Evolutionary conservation across 2,329 filamentous ascomycete genomes (phyloP).

Genomic region (Allantophomopsis lycopodina): DNA sequence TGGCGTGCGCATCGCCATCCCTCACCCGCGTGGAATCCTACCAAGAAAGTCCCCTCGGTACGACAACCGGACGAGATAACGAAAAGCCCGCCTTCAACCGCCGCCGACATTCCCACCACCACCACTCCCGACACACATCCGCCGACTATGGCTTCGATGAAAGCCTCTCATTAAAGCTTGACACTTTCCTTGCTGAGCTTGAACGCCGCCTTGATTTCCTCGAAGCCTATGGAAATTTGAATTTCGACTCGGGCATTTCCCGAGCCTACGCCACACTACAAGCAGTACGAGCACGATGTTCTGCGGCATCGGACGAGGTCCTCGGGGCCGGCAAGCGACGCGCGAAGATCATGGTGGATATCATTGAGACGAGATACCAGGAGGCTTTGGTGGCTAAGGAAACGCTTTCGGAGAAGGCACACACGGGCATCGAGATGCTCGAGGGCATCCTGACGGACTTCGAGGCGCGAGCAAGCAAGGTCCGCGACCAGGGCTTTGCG

Average conservation of each 20-base stretch:
- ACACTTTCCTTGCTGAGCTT: slow-evolving; percentile 72
- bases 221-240: slow-evolving; percentile 74
- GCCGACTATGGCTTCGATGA: slow-evolving; percentile 47
- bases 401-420: slow-evolving; percentile 82
- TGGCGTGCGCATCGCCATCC: slow-evolving; percentile 17
- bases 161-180: slow-evolving; percentile 35
- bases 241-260: slow-evolving; percentile 71
- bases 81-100: slow-evolving; percentile 14
- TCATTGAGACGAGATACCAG: slow-evolving; percentile 76
- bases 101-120: slow-evolving; percentile 43
- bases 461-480: slow-evolving; percentile 66
- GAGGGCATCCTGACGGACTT: slow-evolving; percentile 78
- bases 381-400: slow-evolving; percentile 74
- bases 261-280: slow-evolving; percentile 77
- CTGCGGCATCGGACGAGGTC: slow-evolving; percentile 78
- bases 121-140: slow-evolving; percentile 37
- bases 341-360: slow-evolving; percentile 83
- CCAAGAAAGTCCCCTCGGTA: slow-evolving; percentile 9
- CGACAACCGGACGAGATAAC: slow-evolving; percentile 6
- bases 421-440: slow-evolving; percentile 74
- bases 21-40: slow-evolving; percentile 17
- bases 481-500: slow-evolving; percentile 64
- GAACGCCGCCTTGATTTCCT: slow-evolving; percentile 78
- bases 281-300: slow-evolving; percentile 77
- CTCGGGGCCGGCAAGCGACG: slow-evolving; percentile 75